Conservation (phyloP, 768 basidiomycete genomes). For the Strobilomyces dryophilus region DNA sequence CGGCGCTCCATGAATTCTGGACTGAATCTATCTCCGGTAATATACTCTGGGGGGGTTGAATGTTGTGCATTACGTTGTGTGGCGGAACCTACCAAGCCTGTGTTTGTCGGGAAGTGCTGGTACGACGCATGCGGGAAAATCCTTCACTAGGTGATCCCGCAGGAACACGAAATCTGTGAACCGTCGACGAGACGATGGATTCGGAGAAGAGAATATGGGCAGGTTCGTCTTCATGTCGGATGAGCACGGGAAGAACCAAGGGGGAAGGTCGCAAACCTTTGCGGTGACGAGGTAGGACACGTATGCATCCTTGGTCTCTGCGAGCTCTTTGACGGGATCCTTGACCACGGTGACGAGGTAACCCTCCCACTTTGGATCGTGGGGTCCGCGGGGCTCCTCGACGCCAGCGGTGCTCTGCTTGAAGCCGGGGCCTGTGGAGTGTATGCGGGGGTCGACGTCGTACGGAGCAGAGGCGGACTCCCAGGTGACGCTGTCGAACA, state of each 20-base stretch:
- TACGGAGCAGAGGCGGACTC: conserved; percentile 67
- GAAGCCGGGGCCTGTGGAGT: conserved; percentile 67
- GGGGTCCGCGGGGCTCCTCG: conserved; percentile 60
- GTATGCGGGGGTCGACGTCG: conserved; percentile 37
- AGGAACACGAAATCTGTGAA: conserved; percentile 98
- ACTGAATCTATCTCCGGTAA: conserved; percentile 96
- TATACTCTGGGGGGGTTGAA: conserved; percentile 63
- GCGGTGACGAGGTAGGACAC: conserved; percentile 91
- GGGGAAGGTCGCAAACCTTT: conserved; percentile 51
- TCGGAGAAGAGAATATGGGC: conserved; percentile 73
- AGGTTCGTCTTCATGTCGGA: conserved; percentile 71
- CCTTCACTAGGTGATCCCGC: conserved; percentile 78
- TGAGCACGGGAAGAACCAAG: conserved; percentile 5
- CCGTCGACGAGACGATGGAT: conserved; percentile 75
- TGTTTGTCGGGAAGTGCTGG: conserved; percentile 97
- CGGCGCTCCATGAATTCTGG: conserved; percentile 96
- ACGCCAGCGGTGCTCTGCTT: conserved; percentile 71
- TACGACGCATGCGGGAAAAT: conserved; percentile 98
- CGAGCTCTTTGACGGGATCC: conserved; percentile 93
- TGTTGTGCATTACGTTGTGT: neutral
- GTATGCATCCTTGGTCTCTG: conserved; percentile 96
- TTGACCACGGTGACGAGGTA: conserved; percentile 77
- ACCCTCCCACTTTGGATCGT: conserved; percentile 90
- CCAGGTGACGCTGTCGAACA: conserved; percentile 91
- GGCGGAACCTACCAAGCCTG: conserved; percentile 67